phyloP scores from a whole-genome alignment of 176 grass and related monocot species.

The Aegilops umbellulata region DNA sequence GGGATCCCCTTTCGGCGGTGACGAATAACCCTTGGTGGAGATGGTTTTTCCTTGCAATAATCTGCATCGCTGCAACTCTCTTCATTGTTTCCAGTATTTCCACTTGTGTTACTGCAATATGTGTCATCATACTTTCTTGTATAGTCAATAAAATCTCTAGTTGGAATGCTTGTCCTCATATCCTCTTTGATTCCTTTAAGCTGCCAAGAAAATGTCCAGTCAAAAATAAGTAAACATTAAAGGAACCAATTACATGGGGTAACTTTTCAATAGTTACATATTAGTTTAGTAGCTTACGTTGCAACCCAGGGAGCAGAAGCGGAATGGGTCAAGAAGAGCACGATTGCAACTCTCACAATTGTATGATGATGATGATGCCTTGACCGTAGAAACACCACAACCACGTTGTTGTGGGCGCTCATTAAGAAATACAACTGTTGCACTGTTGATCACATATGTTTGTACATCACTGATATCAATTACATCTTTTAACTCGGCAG shows the following conservation, averaged over 20 bases:
- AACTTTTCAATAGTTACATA: neutral
- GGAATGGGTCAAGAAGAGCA: conserved; percentile 37
- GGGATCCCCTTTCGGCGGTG: conserved; percentile 62
- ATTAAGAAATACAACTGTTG: conserved; percentile 54
- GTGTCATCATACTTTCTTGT: neutral
- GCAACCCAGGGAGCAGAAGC: conserved; percentile 47
- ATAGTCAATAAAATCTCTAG: neutral
- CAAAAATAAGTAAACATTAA: neutral
- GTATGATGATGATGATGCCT: conserved; percentile 19
- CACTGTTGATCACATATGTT: conserved; percentile 72
- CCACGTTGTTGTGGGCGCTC: conserved; percentile 37
- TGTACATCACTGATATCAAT: conserved; percentile 52
- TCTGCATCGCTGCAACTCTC: neutral
- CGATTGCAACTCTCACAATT: conserved; percentile 48
- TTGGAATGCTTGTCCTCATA: neutral
- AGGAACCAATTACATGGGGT: neutral
- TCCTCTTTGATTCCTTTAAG: conserved; percentile 41
- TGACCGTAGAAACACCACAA: neutral
- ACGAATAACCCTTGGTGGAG: neutral
- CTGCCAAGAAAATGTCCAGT: conserved; percentile 12
- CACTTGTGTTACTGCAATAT: neutral
- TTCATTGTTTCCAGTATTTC: neutral
- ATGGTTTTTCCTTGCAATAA: neutral
- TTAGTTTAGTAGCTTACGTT: conserved; percentile 37
- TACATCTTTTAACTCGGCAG: conserved; percentile 43